Evolutionary conservation across 2,329 filamentous ascomycete genomes (phyloP).

Genomic region (Aspergillus sp.): DNA sequence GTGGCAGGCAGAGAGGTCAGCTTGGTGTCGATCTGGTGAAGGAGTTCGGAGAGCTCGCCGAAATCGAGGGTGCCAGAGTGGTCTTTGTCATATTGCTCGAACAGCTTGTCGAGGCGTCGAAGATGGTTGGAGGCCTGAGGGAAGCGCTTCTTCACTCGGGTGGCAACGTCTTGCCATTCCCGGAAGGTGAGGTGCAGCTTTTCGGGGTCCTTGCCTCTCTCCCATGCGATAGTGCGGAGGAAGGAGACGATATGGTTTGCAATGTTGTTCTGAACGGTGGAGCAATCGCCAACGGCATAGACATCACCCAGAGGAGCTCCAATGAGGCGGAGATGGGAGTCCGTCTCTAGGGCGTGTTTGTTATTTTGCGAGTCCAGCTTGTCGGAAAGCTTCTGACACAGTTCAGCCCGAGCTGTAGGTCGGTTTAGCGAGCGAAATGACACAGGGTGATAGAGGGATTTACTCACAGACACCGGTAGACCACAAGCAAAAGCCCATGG

Average conservation of each 20-base stretch:
- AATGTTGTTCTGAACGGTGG: conserved; percentile 96
- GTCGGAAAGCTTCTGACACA: conserved; percentile 73
- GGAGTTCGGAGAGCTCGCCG: conserved; percentile 81
- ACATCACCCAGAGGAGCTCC: conserved; percentile 91
- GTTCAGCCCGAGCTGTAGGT: conserved; percentile 66
- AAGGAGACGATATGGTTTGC: conserved; percentile 89
- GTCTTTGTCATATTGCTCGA: conserved; percentile 89
- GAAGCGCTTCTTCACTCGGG: conserved; percentile 81
- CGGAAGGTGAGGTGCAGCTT: conserved; percentile 80
- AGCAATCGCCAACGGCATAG: conserved; percentile 93
- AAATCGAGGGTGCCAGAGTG: conserved; percentile 92
- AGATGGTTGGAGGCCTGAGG: conserved; percentile 87
- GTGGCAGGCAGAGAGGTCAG: conserved; percentile 93
- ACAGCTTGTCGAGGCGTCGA: conserved; percentile 84
- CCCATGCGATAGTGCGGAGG: conserved; percentile 84
- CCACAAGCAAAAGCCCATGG: conserved; percentile 96
- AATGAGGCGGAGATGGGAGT: conserved; percentile 84
- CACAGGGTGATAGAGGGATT: background rate
- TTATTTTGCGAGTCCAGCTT: conserved; percentile 82
- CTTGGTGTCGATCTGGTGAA: conserved; percentile 91
- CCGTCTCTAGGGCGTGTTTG: conserved; percentile 87
- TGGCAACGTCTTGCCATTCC: conserved; percentile 85
- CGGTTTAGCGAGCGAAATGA: conserved; percentile 5
- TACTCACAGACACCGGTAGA: conserved; percentile 77
- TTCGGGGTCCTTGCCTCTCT: conserved; percentile 85